These are phyloP conservation scores for Nelumbo lutea DNA, from an alignment of 164 flowering plant species.

Conservation along the genomic window DNA sequence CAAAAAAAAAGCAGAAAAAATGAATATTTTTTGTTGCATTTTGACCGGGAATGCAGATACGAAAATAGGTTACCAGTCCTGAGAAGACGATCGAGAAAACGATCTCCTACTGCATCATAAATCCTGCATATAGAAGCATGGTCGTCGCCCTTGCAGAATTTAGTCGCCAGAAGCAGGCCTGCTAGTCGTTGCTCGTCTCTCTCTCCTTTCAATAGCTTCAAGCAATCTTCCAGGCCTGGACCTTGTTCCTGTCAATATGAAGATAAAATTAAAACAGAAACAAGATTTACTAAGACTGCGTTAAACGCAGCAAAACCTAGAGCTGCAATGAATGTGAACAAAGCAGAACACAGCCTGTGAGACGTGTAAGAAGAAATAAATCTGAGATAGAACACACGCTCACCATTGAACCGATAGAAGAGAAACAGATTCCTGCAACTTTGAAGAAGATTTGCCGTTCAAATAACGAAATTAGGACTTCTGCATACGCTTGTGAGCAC, in stretches of 20 bases:
- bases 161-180: conserved; percentile 81
- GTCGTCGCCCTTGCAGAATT: conserved; percentile 62
- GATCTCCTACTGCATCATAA: conserved; percentile 66
- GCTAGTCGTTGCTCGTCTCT: conserved; percentile 88
- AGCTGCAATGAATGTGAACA: not conserved
- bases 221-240: conserved; percentile 58
- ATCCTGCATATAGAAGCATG: conserved; percentile 42
- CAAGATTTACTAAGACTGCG: not conserved
- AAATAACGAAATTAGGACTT: not conserved
- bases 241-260: conserved; percentile 18
- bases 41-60: not conserved
- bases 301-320: not conserved
- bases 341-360: not conserved
- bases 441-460: not conserved
- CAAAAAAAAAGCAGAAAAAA: not conserved
- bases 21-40: not conserved
- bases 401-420: not conserved
- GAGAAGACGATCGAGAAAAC: conserved; percentile 83
- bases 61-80: conserved; percentile 49
- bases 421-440: not conserved
- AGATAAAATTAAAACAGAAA: not conserved
- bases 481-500: not conserved
- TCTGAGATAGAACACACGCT: not conserved
- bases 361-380: not conserved
- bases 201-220: conserved; percentile 80